Base-by-base conservation (phyloP, 1,284 basidiomycete species). In the Austropuccinia psidii region DNA sequence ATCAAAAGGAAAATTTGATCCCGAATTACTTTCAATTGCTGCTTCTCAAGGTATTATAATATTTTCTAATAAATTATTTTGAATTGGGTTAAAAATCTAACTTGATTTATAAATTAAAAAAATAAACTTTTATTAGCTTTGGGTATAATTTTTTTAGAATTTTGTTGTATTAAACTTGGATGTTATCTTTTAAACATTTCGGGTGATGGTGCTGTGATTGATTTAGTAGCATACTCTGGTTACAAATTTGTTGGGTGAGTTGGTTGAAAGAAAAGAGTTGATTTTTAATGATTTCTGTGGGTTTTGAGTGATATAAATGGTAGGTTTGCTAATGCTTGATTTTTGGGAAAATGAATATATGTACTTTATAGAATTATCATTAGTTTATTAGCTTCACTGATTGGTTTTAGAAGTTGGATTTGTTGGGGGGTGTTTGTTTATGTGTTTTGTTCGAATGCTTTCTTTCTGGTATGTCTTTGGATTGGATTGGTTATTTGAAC, bases 221-320 rank as follows among this genome's bases (percentile, higher is more conserved):
- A 86, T 76, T 77, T 86, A 72, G 80, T 85, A 17, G 83, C 84
- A 5, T 98, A 97, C 80, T 89, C 89, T 4, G 95, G 96, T 0
- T 98, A 98, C 84, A 98, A 98, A 80, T 98, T 98, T 79, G 91
- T 98, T 55, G 93, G 92, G 90, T 92, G 76, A 74, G 82, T 24
- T 15, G 21, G 15, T 24, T 54, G n/a, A n/a, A n/a, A n/a, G n/a
- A n/a, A n/a, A n/a, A n/a, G n/a, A n/a, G n/a, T n/a, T n/a, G n/a
- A n/a, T n/a, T n/a, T n/a, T n/a, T n/a, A n/a, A n/a, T n/a, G n/a
- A n/a, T n/a, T n/a, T n/a, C n/a, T n/a, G n/a, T n/a, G n/a, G n/a
- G n/a, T n/a, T n/a, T n/a, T n/a, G n/a, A n/a, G n/a, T n/a, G n/a
- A n/a, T n/a, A n/a, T n/a, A n/a, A n/a, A n/a, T n/a, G n/a, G n/a